Conservation (phyloP, 371 early-diverging fungal genomes). For the Coemansia sp. region DNA sequence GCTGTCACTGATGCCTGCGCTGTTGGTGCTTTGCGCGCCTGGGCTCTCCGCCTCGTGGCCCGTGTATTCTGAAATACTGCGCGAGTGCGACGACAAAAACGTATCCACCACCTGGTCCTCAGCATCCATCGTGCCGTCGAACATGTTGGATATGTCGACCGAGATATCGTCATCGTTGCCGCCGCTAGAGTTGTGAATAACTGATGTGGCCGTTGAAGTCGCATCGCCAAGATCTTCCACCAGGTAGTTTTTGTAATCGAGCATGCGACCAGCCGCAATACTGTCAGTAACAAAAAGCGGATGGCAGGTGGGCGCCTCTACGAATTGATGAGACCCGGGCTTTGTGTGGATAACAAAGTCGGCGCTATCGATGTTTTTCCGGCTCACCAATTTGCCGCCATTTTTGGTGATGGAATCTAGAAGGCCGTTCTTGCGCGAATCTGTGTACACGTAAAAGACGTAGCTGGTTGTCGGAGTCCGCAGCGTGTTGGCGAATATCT, state of each 20-base stretch:
- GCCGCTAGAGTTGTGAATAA: not conserved
- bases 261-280: slow-evolving; percentile 16
- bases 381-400: slow-evolving; percentile 10
- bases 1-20: slow-evolving; percentile 42
- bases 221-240: not conserved
- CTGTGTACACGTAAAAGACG: slow-evolving; percentile 9
- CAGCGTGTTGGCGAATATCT: not conserved
- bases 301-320: slow-evolving; percentile 1
- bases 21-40: slow-evolving; percentile 24
- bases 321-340: not conserved
- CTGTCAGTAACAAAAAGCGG: slow-evolving; percentile 22
- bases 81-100: slow-evolving; percentile 36
- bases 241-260: slow-evolving; percentile 3
- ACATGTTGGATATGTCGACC: slow-evolving; percentile 11
- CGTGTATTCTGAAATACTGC: slow-evolving; percentile 24
- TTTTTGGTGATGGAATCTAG: not conserved
- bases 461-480: not conserved
- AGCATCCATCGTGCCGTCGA: slow-evolving; percentile 22
- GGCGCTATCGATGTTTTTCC: not conserved
- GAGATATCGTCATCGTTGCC: not conserved
- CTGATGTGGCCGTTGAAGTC: not conserved
- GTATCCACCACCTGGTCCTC: slow-evolving; percentile 29
- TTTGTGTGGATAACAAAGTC: slow-evolving; percentile 13
- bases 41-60: slow-evolving; percentile 17
- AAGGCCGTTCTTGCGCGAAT: slow-evolving; percentile 2